Evolutionary conservation across 2,329 filamentous ascomycete species (phyloP), one percentile per base, ranked within the genome.

Genomic region (Fusarium palustre): DNA sequence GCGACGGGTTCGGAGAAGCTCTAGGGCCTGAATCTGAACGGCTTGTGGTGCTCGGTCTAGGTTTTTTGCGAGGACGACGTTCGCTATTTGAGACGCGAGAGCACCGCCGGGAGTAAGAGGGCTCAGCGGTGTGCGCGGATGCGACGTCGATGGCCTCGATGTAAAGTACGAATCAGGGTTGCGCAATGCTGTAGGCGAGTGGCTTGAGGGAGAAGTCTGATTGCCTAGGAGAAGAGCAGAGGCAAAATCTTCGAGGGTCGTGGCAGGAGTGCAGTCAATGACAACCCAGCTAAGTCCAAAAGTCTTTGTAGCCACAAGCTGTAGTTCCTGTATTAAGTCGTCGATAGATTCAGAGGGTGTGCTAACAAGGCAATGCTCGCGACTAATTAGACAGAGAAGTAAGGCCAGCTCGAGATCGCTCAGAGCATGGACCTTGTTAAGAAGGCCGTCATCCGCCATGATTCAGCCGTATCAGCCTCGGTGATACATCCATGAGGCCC

Each of bases 291-390:
- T 85, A 34, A 97, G 86, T 47, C 89, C 89, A 76, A 97, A 97
- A 4, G 90, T 89, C 67, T 88, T 87, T 20, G 84, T 82, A 61
- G 89, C 88, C 55, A 95, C 91, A 76, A 96, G 81, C 67, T 88
- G 86, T 24, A 97, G 82, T 79, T 97, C 93, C 54, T 88, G 85
- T 43, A 90, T 85, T n/a, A 97, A 83, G 69, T 90, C 86, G 77
- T 91, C 85, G 59, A 95, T 80, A 54, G 83, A 81, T 36, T 87
- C 81, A 7, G 82, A 78, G 4, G 90, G 87, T 18, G 92, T 92
- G 79, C 93, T 91, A 75, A 98, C 89, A 73, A 98, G 89, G 81
- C 93, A 97, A 79, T 98, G 94, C 79, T 97, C 92, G 70, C 90
- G 87, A 63, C 90, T 89, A 66, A 94, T 86, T 53, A 98, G 87